Percentiles rank a stretch among this genome's conserved stretches.
Evolutionary conservation across 257 asterid genomes (phyloP).

Genomic region (Rubia yunnanensis): DNA sequence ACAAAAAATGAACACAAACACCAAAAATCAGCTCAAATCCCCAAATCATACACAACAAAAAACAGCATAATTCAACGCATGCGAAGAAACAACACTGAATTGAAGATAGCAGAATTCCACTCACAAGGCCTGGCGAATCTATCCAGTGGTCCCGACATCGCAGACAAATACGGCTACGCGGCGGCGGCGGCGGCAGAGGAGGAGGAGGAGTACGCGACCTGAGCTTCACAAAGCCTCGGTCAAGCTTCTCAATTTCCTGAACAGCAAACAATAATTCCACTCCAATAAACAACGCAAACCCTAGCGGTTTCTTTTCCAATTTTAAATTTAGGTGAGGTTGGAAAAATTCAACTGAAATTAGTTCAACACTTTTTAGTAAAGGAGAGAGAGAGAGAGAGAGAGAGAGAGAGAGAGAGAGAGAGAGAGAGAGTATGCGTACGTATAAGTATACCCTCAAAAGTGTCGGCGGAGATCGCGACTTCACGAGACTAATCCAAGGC

Average conservation of each 20-base stretch:
- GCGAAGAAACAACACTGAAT: not conserved
- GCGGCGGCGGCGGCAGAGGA: too few species aligned
- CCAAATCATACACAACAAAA: not conserved
- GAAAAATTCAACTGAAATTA: slow-evolving; percentile 10
- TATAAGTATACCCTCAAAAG: slow-evolving; percentile 20
- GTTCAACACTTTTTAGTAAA: not conserved
- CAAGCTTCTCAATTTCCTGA: slow-evolving; percentile 3
- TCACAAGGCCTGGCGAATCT: slow-evolving; percentile 85
- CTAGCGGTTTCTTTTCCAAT: slow-evolving; percentile 8
- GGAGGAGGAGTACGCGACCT: not conserved
- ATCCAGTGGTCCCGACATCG: slow-evolving; percentile 92
- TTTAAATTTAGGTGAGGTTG: not conserved
- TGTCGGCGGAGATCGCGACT: slow-evolving; percentile 16
- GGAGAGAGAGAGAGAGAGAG: not conserved
- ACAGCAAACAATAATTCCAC: not conserved
- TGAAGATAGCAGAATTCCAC: slow-evolving; percentile 16
- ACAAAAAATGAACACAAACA: not conserved
- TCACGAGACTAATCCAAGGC: slow-evolving; percentile 37
- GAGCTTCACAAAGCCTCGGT: slow-evolving; percentile 2
- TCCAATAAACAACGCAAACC: slow-evolving; percentile 17
- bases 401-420: not conserved
- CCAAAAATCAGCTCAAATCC: not conserved
- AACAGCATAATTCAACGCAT: not conserved
- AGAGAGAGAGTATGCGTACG: not conserved
- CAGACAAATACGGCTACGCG: slow-evolving; percentile 7